Evolutionary conservation across 2,329 filamentous ascomycete species (phyloP).

Genomic region (Beauveria sp.): DNA sequence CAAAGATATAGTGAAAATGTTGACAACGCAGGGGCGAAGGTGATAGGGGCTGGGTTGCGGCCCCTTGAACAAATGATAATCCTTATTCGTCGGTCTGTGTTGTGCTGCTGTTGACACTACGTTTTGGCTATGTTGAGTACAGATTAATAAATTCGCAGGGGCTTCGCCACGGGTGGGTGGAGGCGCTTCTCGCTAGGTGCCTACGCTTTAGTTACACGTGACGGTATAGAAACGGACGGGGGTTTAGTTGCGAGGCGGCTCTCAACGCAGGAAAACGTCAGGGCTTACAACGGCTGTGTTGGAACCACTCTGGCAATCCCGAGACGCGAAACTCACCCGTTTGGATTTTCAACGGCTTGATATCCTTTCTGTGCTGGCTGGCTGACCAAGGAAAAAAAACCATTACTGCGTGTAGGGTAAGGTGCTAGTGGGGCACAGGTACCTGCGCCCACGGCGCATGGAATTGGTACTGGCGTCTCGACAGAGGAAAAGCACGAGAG

Average conservation of each 20-base stretch:
- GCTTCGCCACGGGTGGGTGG: background rate
- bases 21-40: background rate
- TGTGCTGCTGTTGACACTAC: background rate
- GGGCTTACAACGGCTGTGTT: too few species aligned
- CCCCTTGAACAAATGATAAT: background rate
- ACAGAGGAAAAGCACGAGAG: too few species aligned
- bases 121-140: background rate
- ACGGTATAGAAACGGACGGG: background rate
- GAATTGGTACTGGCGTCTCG: too few species aligned
- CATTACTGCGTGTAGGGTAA: background rate
- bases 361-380: background rate
- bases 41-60: background rate
- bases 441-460: too few species aligned
- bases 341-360: background rate
- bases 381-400: background rate
- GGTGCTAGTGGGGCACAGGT: too few species aligned
- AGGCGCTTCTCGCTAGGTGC: background rate
- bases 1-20: background rate
- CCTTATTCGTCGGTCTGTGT: background rate
- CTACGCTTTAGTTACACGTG: conserved; percentile 1
- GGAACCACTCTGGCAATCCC: too few species aligned
- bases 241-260: too few species aligned
- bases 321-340: too few species aligned
- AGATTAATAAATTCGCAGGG: background rate
- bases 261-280: too few species aligned